Percentiles rank a stretch among this genome's conserved stretches.
These are phyloP conservation scores for Vanderwaltozyma verrucispora DNA, from an alignment of 805 yeast species.

Conservation along the genomic window DNA sequence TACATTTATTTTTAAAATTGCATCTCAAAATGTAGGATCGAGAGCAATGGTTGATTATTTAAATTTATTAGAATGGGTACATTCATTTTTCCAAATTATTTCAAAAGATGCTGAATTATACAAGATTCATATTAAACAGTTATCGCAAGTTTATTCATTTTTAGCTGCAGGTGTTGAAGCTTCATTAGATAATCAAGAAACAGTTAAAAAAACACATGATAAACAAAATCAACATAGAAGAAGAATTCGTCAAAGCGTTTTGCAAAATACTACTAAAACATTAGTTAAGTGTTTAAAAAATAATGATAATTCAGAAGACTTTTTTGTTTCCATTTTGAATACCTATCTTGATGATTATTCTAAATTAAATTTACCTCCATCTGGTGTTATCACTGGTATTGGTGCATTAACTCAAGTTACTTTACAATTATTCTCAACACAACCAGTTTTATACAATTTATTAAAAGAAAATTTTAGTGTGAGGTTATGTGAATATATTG, in stretches of 20 bases:
- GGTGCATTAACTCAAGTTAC: constrained; percentile 29
- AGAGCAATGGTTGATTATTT: constrained; percentile 48
- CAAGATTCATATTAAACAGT: constrained; percentile 25
- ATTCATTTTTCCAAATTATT: constrained; percentile 25
- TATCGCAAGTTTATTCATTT: constrained; percentile 33
- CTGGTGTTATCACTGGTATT: constrained; percentile 29
- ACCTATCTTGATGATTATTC: constrained; percentile 7
- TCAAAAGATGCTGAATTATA: constrained; percentile 17
- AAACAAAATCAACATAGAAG: constrained; percentile 31
- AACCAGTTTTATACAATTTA: constrained; percentile 14
- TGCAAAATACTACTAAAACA: constrained; percentile 23
- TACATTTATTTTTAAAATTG: constrained; percentile 30
- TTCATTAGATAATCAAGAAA: constrained; percentile 19
- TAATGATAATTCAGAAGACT: constrained; percentile 6
- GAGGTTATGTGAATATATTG: constrained; percentile 21
- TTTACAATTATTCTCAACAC: constrained; percentile 14
- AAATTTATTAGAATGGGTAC: constrained; percentile 50
- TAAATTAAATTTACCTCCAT: constrained; percentile 23
- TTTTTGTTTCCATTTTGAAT: constrained; percentile 7
- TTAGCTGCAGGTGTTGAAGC: constrained; percentile 22
- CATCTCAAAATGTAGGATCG: constrained; percentile 26
- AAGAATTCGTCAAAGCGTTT: constrained; percentile 30
- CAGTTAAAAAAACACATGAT: constrained; percentile 11
- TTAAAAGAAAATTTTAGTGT: constrained; percentile 13
- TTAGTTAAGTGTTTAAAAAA: constrained; percentile 18